These are phyloP conservation scores for Populus nigra DNA, from an alignment of 345 rosid genomes.

Conservation along the genomic window DNA sequence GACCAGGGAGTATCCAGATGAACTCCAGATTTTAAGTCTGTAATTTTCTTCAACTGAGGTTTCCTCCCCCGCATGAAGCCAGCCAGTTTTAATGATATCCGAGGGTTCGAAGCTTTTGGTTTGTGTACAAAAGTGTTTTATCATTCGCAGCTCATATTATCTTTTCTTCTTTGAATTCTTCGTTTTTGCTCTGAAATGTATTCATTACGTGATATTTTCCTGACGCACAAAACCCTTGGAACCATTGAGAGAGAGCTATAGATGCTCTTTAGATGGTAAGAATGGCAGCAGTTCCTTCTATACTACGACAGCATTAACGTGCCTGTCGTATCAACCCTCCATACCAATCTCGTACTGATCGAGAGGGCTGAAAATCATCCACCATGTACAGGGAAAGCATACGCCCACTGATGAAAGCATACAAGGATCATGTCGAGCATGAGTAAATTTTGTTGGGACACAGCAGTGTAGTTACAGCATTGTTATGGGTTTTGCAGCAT, in stretches of 20 bases:
- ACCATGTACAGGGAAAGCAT: neutral
- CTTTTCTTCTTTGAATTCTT: too few relatives aligned
- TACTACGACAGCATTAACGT: neutral
- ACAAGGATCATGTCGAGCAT: neutral
- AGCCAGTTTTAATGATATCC: neutral
- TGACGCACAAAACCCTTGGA: neutral
- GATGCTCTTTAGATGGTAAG: neutral
- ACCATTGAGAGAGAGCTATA: neutral
- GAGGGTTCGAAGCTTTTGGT: neutral
- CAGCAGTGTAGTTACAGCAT: too few relatives aligned
- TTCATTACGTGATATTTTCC: neutral
- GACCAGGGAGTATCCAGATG: slow-evolving; percentile 53
- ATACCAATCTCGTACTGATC: too few relatives aligned
- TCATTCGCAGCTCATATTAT: neutral
- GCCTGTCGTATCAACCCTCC: neutral
- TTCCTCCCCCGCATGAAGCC: neutral
- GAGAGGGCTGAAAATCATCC: too few relatives aligned
- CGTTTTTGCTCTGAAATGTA: neutral
- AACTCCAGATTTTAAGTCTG: slow-evolving; percentile 50
- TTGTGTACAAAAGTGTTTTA: neutral
- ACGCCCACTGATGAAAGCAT: neutral
- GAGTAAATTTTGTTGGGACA: too few relatives aligned
- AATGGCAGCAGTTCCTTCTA: neutral
- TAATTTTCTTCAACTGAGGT: neutral
- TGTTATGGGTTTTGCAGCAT: neutral